phyloP scores from a whole-genome alignment of 768 basidiomycete species.

The Pleurotus tuoliensis region DNA sequence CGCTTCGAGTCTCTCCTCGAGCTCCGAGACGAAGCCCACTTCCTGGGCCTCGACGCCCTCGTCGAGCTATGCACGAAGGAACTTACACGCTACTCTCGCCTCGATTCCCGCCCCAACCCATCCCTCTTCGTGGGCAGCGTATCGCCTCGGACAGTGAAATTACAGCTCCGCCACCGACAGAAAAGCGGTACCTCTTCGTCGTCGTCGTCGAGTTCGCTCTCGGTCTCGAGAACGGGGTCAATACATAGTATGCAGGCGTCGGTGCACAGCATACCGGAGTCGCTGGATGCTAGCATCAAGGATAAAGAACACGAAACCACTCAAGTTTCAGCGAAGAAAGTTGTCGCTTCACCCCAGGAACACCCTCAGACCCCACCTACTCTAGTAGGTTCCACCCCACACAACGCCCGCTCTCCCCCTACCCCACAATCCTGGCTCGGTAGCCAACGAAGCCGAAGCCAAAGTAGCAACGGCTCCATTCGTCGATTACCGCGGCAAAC shows the following conservation, averaged over 20 bases:
- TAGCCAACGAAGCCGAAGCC: conserved; percentile 23
- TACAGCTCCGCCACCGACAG: conserved; percentile 15
- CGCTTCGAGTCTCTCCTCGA: conserved; percentile 68
- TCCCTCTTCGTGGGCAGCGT: not conserved
- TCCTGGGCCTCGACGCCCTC: conserved; percentile 65
- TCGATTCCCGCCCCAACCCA: not conserved
- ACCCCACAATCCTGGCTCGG: conserved; percentile 45
- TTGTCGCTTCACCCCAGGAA: not conserved
- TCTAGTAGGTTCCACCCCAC: conserved; percentile 8
- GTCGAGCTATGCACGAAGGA: conserved; percentile 65
- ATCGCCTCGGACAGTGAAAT: not conserved
- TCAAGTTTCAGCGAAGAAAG: not conserved
- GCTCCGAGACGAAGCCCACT: conserved; percentile 75
- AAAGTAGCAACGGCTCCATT: conserved; percentile 22
- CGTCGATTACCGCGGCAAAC: conserved; percentile 18
- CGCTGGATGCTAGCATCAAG: not conserved
- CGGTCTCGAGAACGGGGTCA: conserved; percentile 19
- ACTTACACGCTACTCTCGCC: conserved; percentile 42
- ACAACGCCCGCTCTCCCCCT: conserved; percentile 27
- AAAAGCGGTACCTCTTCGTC: not conserved
- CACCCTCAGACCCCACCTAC: not conserved
- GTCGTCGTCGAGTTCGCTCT: conserved; percentile 18
- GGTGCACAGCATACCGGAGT: conserved; percentile 55
- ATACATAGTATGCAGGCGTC: conserved; percentile 51
- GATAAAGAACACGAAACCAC: not conserved